A percentile compares a stretch with the other conserved stretches of the same genome.
Conservation (phyloP, 140 eudicot genomes). For the Anethum foeniculum region DNA sequence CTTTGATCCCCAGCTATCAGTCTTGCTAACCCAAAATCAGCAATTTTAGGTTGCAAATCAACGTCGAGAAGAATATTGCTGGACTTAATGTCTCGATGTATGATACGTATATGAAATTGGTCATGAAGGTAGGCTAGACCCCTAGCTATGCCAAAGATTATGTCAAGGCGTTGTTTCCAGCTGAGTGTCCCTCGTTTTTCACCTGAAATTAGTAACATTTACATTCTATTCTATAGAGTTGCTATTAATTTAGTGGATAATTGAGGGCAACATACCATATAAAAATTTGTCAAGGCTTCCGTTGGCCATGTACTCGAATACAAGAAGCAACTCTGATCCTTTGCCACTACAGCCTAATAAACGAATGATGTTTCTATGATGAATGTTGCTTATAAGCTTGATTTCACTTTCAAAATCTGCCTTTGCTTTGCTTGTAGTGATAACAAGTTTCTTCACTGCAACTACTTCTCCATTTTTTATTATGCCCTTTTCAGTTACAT, state of each 20-base stretch:
- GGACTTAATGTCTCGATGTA: conserved; percentile 51
- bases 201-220: conserved; percentile 17
- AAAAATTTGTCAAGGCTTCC: conserved; percentile 45
- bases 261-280: conserved; percentile 26
- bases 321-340: conserved; percentile 36
- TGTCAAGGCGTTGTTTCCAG: conserved; percentile 48
- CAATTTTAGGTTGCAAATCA: conserved; percentile 47
- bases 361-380: conserved; percentile 41
- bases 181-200: conserved; percentile 38
- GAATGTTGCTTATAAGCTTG: conserved; percentile 37
- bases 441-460: conserved; percentile 55
- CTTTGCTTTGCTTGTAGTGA: conserved; percentile 40
- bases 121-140: conserved; percentile 47
- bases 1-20: conserved; percentile 42
- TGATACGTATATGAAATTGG: conserved; percentile 46
- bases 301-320: conserved; percentile 43
- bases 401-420: conserved; percentile 46
- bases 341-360: conserved; percentile 41
- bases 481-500: conserved; percentile 32
- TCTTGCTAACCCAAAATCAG: conserved; percentile 43
- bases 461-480: conserved; percentile 49
- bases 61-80: conserved; percentile 45
- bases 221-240: background rate
- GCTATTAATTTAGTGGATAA: background rate
- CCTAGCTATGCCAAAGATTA: conserved; percentile 7